Conservation (phyloP, 495 filamentous ascomycete genomes). For the Podospora sp. region DNA sequence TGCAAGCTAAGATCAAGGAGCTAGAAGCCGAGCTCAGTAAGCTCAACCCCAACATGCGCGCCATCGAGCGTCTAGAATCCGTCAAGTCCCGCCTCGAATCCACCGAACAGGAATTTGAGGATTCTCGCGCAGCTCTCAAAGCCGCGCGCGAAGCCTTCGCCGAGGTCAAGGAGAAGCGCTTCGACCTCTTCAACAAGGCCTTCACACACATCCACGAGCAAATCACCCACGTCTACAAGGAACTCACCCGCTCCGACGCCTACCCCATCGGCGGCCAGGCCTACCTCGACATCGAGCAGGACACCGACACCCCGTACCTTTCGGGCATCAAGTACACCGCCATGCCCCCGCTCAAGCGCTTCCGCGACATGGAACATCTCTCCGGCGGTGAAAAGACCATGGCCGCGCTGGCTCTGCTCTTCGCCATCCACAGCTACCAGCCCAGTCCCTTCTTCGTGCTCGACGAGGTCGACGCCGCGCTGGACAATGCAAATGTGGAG, state of each 20-base stretch:
- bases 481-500: conserved; percentile 94
- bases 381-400: conserved; percentile 99
- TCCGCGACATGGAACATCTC: conserved; percentile 98
- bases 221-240: conserved; percentile 90
- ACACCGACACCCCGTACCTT: conserved; percentile 83
- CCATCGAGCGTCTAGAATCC: conserved; percentile 85
- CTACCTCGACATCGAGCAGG: conserved; percentile 89
- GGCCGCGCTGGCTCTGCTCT: conserved; percentile 91
- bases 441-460: conserved; percentile 96
- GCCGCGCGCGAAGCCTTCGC: conserved; percentile 81
- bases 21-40: conserved; percentile 82
- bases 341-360: conserved; percentile 97
- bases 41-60: conserved; percentile 93
- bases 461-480: conserved; percentile 95
- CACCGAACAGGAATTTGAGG: conserved; percentile 87
- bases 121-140: conserved; percentile 71
- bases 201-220: conserved; percentile 94
- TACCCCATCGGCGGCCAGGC: conserved; percentile 92
- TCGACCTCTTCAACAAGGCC: conserved; percentile 90
- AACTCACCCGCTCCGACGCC: conserved; percentile 81
- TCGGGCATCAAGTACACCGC: conserved; percentile 97
- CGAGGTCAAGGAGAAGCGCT: conserved; percentile 76
- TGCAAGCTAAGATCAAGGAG: conserved; percentile 74
- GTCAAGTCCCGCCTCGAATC: conserved; percentile 80
- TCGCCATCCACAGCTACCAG: conserved; percentile 94